phyloP scores from a whole-genome alignment of 768 basidiomycete species.

The Mycena vulgaris region DNA sequence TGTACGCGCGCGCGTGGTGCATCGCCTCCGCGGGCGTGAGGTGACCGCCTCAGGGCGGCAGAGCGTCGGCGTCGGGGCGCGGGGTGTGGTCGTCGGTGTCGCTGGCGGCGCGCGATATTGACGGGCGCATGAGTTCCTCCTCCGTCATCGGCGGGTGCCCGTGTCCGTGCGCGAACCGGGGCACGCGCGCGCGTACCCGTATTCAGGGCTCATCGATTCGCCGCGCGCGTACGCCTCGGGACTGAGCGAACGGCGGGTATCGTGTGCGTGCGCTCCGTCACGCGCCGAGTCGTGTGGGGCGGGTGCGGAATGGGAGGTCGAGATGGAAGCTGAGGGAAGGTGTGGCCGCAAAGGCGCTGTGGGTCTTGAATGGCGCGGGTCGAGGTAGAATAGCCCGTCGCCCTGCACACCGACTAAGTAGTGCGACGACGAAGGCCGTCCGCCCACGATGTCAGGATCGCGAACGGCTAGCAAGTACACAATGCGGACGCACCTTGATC shows the following conservation, averaged over 20 bases:
- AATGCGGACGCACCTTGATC: conserved; percentile 55
- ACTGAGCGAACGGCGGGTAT: conserved; percentile 12
- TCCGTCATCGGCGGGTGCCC: conserved; percentile 30
- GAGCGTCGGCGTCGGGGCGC: no score
- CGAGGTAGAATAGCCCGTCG: conserved; percentile 87
- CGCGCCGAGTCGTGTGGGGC: no score
- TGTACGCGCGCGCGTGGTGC: no score
- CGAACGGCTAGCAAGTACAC: conserved; percentile 1
- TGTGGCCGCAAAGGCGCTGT: conserved; percentile 76
- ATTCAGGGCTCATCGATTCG: conserved; percentile 24
- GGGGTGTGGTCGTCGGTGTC: not conserved
- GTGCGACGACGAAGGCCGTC: conserved; percentile 94
- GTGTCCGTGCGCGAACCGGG: conserved; percentile 3
- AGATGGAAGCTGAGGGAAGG: not conserved
- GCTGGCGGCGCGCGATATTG: not conserved
- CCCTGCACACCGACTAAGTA: conserved; percentile 96
- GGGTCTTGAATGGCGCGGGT: conserved; percentile 84
- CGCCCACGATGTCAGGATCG: conserved; percentile 81
- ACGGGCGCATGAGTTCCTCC: conserved; percentile 24
- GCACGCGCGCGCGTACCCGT: conserved; percentile 7
- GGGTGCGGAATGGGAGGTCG: no score
- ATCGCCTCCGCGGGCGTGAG: no score
- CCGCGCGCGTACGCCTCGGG: conserved; percentile 23
- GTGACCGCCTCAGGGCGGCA: no score
- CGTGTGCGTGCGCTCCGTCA: conserved; percentile 21